Evolutionary conservation across 257 asterid species (phyloP), one percentile per base, ranked within the genome.

Genomic region (Marsdenia floribunda): DNA sequence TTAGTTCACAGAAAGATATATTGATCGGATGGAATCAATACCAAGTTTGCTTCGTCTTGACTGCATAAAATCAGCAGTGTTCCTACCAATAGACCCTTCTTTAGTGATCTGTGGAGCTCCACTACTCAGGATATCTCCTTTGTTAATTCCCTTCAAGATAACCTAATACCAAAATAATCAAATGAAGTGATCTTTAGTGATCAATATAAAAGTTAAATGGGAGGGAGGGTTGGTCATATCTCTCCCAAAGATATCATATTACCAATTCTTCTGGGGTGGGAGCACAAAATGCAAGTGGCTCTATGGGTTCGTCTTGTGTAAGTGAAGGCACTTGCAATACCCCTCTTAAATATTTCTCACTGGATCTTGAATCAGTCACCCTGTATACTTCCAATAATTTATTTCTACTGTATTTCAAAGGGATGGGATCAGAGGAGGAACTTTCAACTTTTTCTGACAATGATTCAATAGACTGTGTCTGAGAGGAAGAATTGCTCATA

Each of bases 241-340:
- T 38, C 54, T 73, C 60, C 35, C 22, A 29, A 71, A 59, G 22
- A 61, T 15, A 46, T 40, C 10, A 74, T 49, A 38, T 81, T 86
- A 95, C 99, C 97, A 87, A 66, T 84, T 95, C 98, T 75, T 92
- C 98, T 26, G 88, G 82, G 65, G 90, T 78, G 33, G 88, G 96
- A 26, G 87, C 73, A 83, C 83, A 88, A 73, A 92, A 83, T 13
- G 96, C 91, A 71, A 95, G 81, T 40, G 99, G 99, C 69, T 91
- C 97, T 46, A 82, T 9, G 47, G 92, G 80, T 65, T 88, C 93
- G 68, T 95, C 96, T 73, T 79, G 91, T 16, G 96, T 89, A 57
- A 90, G 88, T n/a, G 96, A 86, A 77, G 97, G 93, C 49, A 90
- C 89, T 58, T 78, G 87, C 65, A 80, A 77, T 78, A 75, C n/a